Evolutionary conservation across 805 yeast genomes (phyloP).

Genomic region (Starmerella apis): DNA sequence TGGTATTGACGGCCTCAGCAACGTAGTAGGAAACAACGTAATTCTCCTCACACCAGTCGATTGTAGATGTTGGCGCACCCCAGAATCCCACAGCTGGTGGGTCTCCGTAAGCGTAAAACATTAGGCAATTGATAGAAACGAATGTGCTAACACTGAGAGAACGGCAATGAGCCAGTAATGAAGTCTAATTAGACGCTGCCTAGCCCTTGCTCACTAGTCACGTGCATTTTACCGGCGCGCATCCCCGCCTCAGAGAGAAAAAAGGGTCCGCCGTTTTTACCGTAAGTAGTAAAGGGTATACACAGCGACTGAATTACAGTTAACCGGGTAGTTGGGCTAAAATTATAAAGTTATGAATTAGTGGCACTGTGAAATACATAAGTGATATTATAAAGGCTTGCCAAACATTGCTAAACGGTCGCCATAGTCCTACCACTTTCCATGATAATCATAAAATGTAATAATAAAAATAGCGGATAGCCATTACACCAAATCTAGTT

Average conservation of each 20-base stretch:
- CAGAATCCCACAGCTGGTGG: slow-evolving; percentile 27
- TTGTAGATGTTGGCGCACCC: slow-evolving; percentile 61
- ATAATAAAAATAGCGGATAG: too few relatives aligned
- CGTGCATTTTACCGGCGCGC: not conserved
- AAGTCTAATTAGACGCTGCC: not conserved
- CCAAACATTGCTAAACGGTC: too few relatives aligned
- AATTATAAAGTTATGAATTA: too few relatives aligned
- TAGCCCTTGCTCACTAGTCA: not conserved
- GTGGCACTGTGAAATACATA: too few relatives aligned
- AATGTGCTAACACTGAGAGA: not conserved
- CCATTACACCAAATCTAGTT: too few relatives aligned
- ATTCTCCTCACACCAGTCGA: slow-evolving; percentile 98
- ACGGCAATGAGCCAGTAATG: not conserved
- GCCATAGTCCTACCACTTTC: too few relatives aligned
- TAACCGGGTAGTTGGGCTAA: too few relatives aligned
- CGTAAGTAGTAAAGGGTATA: not conserved
- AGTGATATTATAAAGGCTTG: too few relatives aligned
- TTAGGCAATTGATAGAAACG: not conserved
- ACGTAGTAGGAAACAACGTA: slow-evolving; percentile 75
- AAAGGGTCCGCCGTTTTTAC: not conserved
- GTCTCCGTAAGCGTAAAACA: slow-evolving; percentile 15
- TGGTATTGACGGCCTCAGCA: slow-evolving; percentile 83
- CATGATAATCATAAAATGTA: too few relatives aligned
- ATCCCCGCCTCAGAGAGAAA: not conserved
- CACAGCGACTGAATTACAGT: too few relatives aligned